Evolutionary conservation across 176 grass and related monocot genomes (phyloP), one percentile per base, ranked within the genome.

Genomic region (Oryza rufipogon): DNA sequence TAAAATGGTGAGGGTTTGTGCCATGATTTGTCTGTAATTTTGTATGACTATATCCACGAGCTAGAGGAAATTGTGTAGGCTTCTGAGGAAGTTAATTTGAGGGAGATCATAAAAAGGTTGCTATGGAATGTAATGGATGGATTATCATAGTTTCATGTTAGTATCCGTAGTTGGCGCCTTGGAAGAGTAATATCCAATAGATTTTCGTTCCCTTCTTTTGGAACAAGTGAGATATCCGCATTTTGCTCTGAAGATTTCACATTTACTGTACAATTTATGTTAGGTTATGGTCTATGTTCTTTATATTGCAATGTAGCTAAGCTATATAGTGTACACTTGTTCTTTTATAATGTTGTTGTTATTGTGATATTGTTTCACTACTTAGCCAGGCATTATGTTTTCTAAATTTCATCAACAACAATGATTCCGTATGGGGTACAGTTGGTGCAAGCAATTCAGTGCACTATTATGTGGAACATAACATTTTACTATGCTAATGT

Each of bases 401-500:
- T 69, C 9, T 84, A 30, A 26, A 56, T 80, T 28, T 66, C 47
- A 39, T 74, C 45, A 67, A 28, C 14, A 58, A 34, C 34, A 33
- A 75, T 15, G 11, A 74, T 63, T 48, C 41, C 4, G n/a, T 63
- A 56, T 44, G 22, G 67, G 54, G 13, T 25, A 39, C 6, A 41
- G 15, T 54, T 69, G 41, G 11, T 49, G 64, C 67, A 64, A 41
- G 14, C 12, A 6, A 74, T 85, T 54, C 32, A 49, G 12, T 9
- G 32, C 11, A 63, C 64, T 25, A 56, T 72, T 5, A 8, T 19
- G 56, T 45, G 5, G 34, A 72, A 38, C 45, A 28, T 66, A 71
- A 10, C 33, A 26, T 81, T 54, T 10, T 71, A 81, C 30, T 71
- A n/a, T 81, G 42, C 14, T 71, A 85, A 22, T 71, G 42, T 76